phyloP scores from a whole-genome alignment of 228 moss, liverwort and hornwort species.

The Sphagnum fallax region DNA sequence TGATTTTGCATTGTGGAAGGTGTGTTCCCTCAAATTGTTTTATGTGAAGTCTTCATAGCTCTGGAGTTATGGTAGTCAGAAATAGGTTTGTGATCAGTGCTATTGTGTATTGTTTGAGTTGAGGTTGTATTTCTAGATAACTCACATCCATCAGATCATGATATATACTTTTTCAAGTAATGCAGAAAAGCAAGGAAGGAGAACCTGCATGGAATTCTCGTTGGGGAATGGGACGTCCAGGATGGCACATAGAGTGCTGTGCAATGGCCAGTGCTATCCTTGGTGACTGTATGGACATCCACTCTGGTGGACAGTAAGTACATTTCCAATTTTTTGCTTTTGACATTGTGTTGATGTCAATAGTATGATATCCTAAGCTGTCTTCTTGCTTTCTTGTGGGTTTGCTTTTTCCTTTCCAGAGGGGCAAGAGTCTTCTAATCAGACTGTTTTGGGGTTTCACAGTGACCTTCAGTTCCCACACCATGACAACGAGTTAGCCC shows the following conservation, averaged over 20 bases:
- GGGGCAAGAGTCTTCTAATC: neutral
- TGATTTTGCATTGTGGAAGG: slow-evolving; percentile 99
- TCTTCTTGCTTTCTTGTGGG: neutral
- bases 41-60: no score
- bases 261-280: slow-evolving; percentile 95
- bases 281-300: slow-evolving; percentile 78
- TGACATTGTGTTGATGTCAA: neutral
- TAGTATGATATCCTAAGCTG: neutral
- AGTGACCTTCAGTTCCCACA: slow-evolving; percentile 88
- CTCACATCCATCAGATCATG: no score
- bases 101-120: no score
- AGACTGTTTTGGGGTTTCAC: slow-evolving; percentile 3
- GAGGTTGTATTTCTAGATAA: no score
- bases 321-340: neutral
- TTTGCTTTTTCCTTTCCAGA: neutral
- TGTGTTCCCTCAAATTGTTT: slow-evolving; percentile 12
- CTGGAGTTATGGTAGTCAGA: no score
- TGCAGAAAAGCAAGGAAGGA: slow-evolving; percentile 87
- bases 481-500: slow-evolving; percentile 85
- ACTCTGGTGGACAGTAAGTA: slow-evolving; percentile 97
- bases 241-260: slow-evolving; percentile 99
- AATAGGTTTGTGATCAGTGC: no score
- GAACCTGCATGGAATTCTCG: slow-evolving; percentile 92
- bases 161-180: neutral
- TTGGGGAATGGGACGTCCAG: slow-evolving; percentile 94